Base-by-base conservation (phyloP, 2,329 filamentous ascomycete species). In the Aureobasidium mangrovei region DNA sequence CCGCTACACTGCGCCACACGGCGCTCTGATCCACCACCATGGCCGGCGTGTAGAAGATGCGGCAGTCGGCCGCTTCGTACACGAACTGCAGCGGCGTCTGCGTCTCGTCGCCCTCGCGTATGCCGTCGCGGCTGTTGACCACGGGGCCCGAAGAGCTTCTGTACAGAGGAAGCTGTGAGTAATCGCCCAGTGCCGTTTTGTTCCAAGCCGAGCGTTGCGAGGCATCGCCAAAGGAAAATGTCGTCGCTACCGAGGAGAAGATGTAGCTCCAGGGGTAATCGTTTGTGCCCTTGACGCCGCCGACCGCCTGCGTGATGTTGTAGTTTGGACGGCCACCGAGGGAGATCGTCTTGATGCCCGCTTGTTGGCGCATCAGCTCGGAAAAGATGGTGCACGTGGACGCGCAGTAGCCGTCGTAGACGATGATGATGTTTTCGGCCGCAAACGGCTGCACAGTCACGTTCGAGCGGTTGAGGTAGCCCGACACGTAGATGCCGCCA, bases 391-490 rank as follows among this genome's bases (percentile, higher is more conserved):
- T 69, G 62, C 73, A 75, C n/a, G 72, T 74, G 0, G 67, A 70
- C 1, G 70, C 70, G 60, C 73, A 75, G 66, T 71, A 71, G 54
- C 72, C 72, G 52, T 75, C 73, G 36, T 64, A 65, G 1, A 69
- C 70, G 18, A 83, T 66, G 39, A 83, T 70, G 42, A 84, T 76
- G 62, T 84, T 75, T 55, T 82, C 77, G 2, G 79, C 69, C 1
- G 69, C 71, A 63, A 84, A 84, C 2, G 79, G 80, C 58, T 74
- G 60, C 4, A 46, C 69, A 0, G 74, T 70, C 41, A 76, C 70
- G 60, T 77, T 75, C 18, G 69, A 62, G 10, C 72, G 71, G 58
- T 70, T 71, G 46, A 73, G 67, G 61, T 79, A 79, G 45, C 77
- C 78, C 2, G 72, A 74, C 49, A 81, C 56, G 55, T 63, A 59